These are phyloP conservation scores for Sungouiella blattae DNA, from an alignment of 805 yeast species.

Conservation along the genomic window DNA sequence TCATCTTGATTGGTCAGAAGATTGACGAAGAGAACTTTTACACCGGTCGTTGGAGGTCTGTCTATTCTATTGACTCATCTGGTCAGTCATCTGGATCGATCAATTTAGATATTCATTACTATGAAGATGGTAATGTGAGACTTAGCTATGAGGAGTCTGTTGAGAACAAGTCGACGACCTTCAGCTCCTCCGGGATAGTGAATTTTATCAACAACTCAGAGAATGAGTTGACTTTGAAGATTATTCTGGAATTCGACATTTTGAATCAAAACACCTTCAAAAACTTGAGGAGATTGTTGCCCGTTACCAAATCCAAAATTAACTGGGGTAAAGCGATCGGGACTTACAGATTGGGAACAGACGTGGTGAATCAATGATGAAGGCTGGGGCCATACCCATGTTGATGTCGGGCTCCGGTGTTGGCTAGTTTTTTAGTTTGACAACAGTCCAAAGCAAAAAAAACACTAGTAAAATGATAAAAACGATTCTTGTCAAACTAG, in stretches of 20 bases:
- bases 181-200: conserved; percentile 30
- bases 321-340: conserved; percentile 96
- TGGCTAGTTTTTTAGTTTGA: no score
- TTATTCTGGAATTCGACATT: conserved; percentile 61
- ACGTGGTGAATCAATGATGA: conserved; percentile 45
- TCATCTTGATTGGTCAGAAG: conserved; percentile 69
- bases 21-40: conserved; percentile 74
- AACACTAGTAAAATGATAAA: conserved; percentile 31
- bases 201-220: conserved; percentile 55
- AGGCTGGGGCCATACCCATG: background rate
- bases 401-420: no score
- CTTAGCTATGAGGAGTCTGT: conserved; percentile 47
- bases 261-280: conserved; percentile 83
- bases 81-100: conserved; percentile 50
- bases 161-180: conserved; percentile 18
- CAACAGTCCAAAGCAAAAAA: conserved; percentile 37
- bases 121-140: conserved; percentile 93
- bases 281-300: conserved; percentile 82
- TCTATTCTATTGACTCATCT: conserved; percentile 42
- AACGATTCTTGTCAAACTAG: conserved; percentile 38
- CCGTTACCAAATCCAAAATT: conserved; percentile 85
- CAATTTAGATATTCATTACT: conserved; percentile 79
- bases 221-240: conserved; percentile 51
- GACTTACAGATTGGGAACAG: conserved; percentile 81
- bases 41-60: conserved; percentile 85